Evolutionary conservation across 192 early-diverging fungal species (phyloP).

Genomic region (Radiomyces spectabilis): DNA sequence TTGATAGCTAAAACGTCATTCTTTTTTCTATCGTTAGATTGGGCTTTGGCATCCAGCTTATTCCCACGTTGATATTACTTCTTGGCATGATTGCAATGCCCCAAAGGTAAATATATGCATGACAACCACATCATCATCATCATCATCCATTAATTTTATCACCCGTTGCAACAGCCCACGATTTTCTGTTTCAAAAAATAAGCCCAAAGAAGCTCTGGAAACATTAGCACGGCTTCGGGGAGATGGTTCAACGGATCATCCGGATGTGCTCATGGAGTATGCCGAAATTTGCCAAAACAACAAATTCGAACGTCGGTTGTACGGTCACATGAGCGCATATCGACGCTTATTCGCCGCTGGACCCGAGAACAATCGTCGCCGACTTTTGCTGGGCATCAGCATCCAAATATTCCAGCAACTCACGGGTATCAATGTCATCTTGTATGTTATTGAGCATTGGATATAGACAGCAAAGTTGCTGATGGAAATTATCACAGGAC

Average conservation of each 20-base stretch:
- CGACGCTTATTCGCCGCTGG: slow-evolving; percentile 33
- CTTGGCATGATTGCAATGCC: no score
- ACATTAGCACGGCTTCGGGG: slow-evolving; percentile 52
- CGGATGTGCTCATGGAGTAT: slow-evolving; percentile 46
- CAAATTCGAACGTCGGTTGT: slow-evolving; percentile 35
- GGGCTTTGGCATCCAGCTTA: no score
- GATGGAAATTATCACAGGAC: slow-evolving; percentile 22
- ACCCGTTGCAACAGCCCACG: slow-evolving; percentile 70
- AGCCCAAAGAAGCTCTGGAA: slow-evolving; percentile 43
- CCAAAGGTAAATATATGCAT: not conserved
- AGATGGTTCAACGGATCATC: slow-evolving; percentile 28
- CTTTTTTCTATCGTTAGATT: no score
- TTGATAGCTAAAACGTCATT: no score
- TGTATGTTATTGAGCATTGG: slow-evolving; percentile 35
- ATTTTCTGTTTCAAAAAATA: slow-evolving; percentile 54
- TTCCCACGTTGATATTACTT: no score
- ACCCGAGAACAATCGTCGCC: slow-evolving; percentile 40
- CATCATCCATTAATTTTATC: slow-evolving; percentile 77
- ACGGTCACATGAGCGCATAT: slow-evolving; percentile 30
- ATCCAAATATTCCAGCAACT: slow-evolving; percentile 65
- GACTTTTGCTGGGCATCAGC: slow-evolving; percentile 44
- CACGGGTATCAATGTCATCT: slow-evolving; percentile 69
- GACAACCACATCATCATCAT: slow-evolving; percentile 40
- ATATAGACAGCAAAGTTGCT: slow-evolving; percentile 50
- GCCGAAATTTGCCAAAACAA: slow-evolving; percentile 52